A percentile compares a stretch with the other conserved stretches of the same genome.
Conservation (phyloP, 208 protist species). For the Phytomonas sp. region DNA sequence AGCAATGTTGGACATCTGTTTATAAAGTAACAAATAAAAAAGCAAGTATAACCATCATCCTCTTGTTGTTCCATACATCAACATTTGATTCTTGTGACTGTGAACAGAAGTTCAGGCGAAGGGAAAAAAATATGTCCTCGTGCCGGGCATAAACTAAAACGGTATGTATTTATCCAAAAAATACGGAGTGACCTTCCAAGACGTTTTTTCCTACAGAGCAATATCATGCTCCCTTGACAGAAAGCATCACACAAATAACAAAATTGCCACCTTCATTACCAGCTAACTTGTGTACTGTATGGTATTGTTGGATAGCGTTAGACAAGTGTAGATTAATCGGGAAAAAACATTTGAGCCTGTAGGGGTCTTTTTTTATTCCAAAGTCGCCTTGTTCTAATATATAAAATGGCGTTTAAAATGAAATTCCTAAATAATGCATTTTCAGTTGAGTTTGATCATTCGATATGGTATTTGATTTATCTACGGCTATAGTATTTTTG, state of each 20-base stretch:
- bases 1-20: not conserved
- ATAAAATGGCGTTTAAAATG: not conserved
- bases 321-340: not conserved
- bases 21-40: not conserved
- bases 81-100: not conserved
- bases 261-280: not conserved
- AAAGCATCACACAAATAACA: not conserved
- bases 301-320: not conserved
- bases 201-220: not conserved
- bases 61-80: not conserved
- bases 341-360: not conserved
- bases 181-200: not conserved
- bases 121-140: not conserved
- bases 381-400: not conserved
- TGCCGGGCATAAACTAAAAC: not conserved
- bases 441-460: not conserved
- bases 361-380: not conserved
- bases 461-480: not conserved
- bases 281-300: not conserved
- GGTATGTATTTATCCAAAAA: not conserved
- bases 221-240: not conserved
- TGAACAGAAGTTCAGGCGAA: not conserved
- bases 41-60: not conserved
- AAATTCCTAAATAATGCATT: not conserved
- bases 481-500: not conserved